Evolutionary conservation across 2,329 filamentous ascomycete species (phyloP), one percentile per base, ranked within the genome.

Genomic region (Ilyonectria mors-panacis): DNA sequence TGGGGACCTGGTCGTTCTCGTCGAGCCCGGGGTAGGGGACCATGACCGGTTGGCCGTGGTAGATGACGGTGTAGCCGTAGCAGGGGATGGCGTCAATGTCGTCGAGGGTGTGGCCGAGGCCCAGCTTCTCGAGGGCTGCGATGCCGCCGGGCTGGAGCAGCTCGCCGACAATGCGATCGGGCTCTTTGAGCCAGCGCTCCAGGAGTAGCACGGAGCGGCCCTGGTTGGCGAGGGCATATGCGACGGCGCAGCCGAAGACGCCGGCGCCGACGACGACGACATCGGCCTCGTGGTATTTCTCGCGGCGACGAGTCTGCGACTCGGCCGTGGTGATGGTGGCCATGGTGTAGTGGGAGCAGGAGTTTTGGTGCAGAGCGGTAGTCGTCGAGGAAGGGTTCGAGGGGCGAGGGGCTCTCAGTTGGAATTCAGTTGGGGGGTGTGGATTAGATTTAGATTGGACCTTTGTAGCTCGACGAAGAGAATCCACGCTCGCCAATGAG

Each of bases 101-200:
- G 66, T 98, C 94, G 66, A 98, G 83, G 78, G 94, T 97, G 75
- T 95, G 89, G 61, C 85, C 86, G 70, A 99, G 83, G 3, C 96
- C 96, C 56, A 99, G 85, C 78, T 93, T 90, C 77, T 91, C 88
- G 75, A 99, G 85, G 8, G 96, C 93, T 59, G 89, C 85, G 37
- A 97, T 91, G 56, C 96, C 96, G 57, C 96, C 96, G 0, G 96
- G 96, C 82, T 99, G 96, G 75, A 99, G 85, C 71, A 99, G 84
- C 84, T 99, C 96, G 75, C 96, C 96, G 54, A 99, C 94, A 73
- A 99, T 99, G 70, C 96, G 91, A 83, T 98, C 93, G 21, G 96
- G 96, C 84, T 98, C 92, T 81, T 94, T 94, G 82, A 98, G 85
- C 82, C 91, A 97, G 76, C 89, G 89, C 84, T 99, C 96, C 57